Evolutionary conservation across 1,139 yeast genomes (phyloP), one percentile per base, ranked within the genome.

Genomic region (Saccharomyces pastorianus): DNA sequence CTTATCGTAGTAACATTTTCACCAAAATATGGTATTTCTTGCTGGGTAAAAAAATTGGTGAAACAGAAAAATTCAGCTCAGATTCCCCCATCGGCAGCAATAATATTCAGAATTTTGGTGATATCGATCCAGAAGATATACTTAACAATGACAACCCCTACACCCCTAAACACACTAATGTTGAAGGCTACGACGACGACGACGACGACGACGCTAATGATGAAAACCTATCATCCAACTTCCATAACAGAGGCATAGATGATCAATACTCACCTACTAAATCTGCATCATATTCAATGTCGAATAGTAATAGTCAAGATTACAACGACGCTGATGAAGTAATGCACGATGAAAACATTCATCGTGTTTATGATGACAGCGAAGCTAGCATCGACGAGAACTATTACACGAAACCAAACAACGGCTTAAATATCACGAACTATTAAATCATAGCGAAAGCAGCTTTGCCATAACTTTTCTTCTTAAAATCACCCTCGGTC

Each of bases 1-100:
- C 71, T 14, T 62, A 62, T 54, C 64, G 61, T 20, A 31, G 34
- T 23, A 50, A 46, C 20, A 32, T 50, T 46, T 46, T 50, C 14
- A 38, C 17, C 28, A 50, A 34, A 25, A 14, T 46, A 14, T 50
- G 52, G 52, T 50, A 50, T 9, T 26, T 42, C 20, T 26, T 46
- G 26, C n/a, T 50, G 11, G 52, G 52, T 20, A 50, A 46, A 27
- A 34, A 46, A 20, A n/a, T 28, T 20, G 49, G 20, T 8, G 52
- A 46, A 14, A 26, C 32, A 17, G 38, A 46, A 11, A 50, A 34
- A 42, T 50, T 42, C 17, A 50, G 47, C 29, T 46, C 52, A 5
- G 32, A 31, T 26, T 50, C 52, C 11, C 52, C 52, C 4, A 50
- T 50, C 7, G 49, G 44, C 34, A 27, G 23, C 8, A 46, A 6